Conservation (phyloP, 2,329 filamentous ascomycete genomes). For the Curvularia spicifera region DNA sequence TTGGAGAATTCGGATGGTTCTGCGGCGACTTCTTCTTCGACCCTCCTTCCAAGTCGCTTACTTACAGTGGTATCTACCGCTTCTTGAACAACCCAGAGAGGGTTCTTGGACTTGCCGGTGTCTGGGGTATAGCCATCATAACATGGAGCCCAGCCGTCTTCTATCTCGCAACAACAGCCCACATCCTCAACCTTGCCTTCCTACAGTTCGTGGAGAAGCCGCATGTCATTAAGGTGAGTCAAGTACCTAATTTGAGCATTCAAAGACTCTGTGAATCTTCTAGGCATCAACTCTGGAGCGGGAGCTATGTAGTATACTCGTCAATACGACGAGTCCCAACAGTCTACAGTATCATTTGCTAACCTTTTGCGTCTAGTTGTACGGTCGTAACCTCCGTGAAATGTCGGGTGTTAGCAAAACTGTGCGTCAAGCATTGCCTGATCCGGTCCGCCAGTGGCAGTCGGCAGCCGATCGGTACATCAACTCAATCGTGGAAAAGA, state of each 20-base stretch:
- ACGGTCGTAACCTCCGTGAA: constrained; percentile 79
- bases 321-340: background rate
- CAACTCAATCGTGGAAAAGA: constrained; percentile 83
- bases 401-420: constrained; percentile 93
- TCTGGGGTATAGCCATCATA: constrained; percentile 94
- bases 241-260: background rate
- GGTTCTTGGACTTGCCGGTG: constrained; percentile 88
- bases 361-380: constrained; percentile 59
- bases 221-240: constrained; percentile 68
- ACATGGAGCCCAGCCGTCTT: constrained; percentile 89
- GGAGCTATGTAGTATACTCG: too few relatives aligned
- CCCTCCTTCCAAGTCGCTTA: constrained; percentile 77
- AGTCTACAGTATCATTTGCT: background rate
- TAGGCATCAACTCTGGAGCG: background rate
- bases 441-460: constrained; percentile 81
- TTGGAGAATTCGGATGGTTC: constrained; percentile 93
- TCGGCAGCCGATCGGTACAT: constrained; percentile 86
- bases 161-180: constrained; percentile 82
- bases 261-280: background rate
- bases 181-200: constrained; percentile 83
- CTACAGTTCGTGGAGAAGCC: constrained; percentile 93
- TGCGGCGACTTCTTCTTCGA: constrained; percentile 96
- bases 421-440: constrained; percentile 83
- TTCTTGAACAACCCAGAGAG: constrained; percentile 98
- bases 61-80: constrained; percentile 95